A percentile compares a stretch with the other conserved stretches of the same genome.
Evolutionary conservation across 2,329 filamentous ascomycete genomes (phyloP).

Genomic region (Pseudogymnoascus sp.): DNA sequence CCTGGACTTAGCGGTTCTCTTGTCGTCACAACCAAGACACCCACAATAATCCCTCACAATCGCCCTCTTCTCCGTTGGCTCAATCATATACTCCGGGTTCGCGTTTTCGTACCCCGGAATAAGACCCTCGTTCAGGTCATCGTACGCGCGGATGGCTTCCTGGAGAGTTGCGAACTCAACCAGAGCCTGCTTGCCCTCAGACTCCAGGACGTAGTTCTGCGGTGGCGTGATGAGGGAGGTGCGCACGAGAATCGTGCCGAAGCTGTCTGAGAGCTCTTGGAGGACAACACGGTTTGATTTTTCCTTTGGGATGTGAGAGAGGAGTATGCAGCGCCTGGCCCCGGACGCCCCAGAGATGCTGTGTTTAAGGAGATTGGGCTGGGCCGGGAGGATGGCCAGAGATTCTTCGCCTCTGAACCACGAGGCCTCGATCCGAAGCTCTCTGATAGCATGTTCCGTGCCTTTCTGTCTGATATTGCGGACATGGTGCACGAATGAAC

Average conservation of each 20-base stretch:
- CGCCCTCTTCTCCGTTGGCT: neutral
- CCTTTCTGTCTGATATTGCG: neutral
- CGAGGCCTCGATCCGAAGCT: conserved; percentile 10
- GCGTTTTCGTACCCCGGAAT: neutral
- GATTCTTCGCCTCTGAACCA: neutral
- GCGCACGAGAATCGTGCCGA: neutral
- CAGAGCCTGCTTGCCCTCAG: neutral
- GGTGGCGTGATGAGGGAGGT: neutral
- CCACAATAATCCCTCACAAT: neutral
- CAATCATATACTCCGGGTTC: neutral
- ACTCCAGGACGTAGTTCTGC: neutral
- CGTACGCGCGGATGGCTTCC: neutral
- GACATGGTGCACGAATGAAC: conserved; percentile 8
- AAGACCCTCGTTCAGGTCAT: neutral
- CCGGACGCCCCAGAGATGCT: neutral
- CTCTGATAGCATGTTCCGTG: conserved; percentile 8
- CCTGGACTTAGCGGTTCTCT: neutral
- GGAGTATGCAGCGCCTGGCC: neutral
- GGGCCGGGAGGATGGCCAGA: neutral
- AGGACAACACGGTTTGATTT: neutral
- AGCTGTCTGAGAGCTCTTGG: neutral
- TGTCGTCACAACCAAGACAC: neutral
- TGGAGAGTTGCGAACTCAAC: neutral
- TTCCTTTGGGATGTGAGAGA: neutral
- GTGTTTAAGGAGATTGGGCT: neutral